These are phyloP conservation scores for Corchorus olitorius DNA, from an alignment of 345 rosid species.

Conservation along the genomic window DNA sequence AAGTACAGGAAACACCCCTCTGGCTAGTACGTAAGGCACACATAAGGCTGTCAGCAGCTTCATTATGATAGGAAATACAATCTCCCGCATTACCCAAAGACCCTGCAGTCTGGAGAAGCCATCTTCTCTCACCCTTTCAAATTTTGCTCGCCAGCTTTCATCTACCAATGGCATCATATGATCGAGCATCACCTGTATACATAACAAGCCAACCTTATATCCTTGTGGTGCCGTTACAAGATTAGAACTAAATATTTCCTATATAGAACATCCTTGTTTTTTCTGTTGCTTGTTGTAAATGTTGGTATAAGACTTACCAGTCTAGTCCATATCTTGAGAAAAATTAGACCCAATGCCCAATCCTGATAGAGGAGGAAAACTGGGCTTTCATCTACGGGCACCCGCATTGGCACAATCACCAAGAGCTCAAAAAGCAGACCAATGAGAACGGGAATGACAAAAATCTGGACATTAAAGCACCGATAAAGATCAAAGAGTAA, in stretches of 20 bases:
- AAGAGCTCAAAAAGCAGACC: constrained; percentile 96
- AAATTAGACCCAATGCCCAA: constrained; percentile 97
- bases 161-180: constrained; percentile 96
- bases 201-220: neutral
- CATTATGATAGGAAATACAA: constrained; percentile 88
- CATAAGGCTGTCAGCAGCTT: constrained; percentile 95
- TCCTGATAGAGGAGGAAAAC: constrained; percentile 98
- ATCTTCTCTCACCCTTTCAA: constrained; percentile 92
- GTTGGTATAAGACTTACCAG: constrained; percentile 51
- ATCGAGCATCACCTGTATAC: constrained; percentile 86
- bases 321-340: constrained; percentile 98
- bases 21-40: constrained; percentile 83
- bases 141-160: constrained; percentile 90
- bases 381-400: constrained; percentile 99
- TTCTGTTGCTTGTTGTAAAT: neutral
- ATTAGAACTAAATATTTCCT: neutral
- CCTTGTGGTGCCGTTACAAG: neutral
- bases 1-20: constrained; percentile 90
- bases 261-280: neutral
- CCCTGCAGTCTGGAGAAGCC: constrained; percentile 95
- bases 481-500: neutral
- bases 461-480: constrained; percentile 49
- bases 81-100: constrained; percentile 89
- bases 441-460: constrained; percentile 91
- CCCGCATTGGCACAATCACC: constrained; percentile 99